These are phyloP conservation scores for Astraeus odoratus DNA, from an alignment of 768 basidiomycete genomes.

Conservation along the genomic window DNA sequence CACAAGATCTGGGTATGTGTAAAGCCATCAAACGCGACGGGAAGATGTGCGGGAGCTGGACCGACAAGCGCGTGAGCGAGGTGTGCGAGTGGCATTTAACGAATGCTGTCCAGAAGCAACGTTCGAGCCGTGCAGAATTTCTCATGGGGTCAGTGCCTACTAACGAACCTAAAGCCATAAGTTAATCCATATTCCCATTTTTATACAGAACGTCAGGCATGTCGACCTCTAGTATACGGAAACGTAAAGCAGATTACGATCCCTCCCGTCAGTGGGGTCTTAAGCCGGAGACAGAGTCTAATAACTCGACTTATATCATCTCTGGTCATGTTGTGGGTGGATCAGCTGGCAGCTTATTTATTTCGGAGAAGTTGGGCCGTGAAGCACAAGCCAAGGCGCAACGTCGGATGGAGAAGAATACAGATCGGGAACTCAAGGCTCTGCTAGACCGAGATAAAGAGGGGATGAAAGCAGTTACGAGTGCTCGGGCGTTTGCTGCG, in stretches of 20 bases:
- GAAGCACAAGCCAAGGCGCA: constrained; percentile 74
- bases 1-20: constrained; percentile 85
- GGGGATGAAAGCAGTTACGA: constrained; percentile 58
- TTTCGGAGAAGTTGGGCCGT: constrained; percentile 69
- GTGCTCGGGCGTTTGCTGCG: constrained; percentile 44
- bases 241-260: constrained; percentile 54
- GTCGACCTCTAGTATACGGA: constrained; percentile 38
- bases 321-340: constrained; percentile 70
- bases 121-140: constrained; percentile 83
- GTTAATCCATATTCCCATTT: not conserved
- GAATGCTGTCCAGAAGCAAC: constrained; percentile 63
- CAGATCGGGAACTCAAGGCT: constrained; percentile 53
- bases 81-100: constrained; percentile 93
- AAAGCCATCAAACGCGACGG: constrained; percentile 72
- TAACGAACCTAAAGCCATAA: not conserved
- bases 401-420: constrained; percentile 50
- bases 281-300: constrained; percentile 39
- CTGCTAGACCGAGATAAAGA: constrained; percentile 61
- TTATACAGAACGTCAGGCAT: constrained; percentile 64
- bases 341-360: constrained; percentile 35
- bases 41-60: constrained; percentile 80
- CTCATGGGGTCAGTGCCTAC: constrained; percentile 54
- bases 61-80: constrained; percentile 78
- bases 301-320: constrained; percentile 67
- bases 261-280: constrained; percentile 73